These are phyloP conservation scores for Clitopilus hobsonii DNA, from an alignment of 768 basidiomycete genomes.

Conservation along the genomic window DNA sequence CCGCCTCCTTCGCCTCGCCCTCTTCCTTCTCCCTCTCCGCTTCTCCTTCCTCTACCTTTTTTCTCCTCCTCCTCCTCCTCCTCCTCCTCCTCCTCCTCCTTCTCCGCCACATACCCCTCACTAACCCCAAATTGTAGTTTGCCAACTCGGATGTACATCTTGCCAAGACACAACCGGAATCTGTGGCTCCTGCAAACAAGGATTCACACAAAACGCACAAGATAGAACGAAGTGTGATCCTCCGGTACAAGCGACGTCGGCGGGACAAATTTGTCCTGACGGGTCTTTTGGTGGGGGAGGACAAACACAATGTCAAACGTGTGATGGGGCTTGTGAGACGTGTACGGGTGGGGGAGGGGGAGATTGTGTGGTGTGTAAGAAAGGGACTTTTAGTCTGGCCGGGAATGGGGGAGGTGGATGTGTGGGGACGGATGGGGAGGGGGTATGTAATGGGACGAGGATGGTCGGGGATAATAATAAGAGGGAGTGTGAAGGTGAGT, in stretches of 20 bases:
- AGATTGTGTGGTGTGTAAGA: conserved; percentile 65
- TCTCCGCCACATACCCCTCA: too few relatives aligned
- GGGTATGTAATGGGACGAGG: conserved; percentile 64
- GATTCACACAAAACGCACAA: conserved; percentile 59
- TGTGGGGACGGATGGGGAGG: conserved; percentile 56
- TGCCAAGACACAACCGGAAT: conserved; percentile 63
- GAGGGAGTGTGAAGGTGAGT: conserved; percentile 72
- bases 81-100: too few relatives aligned
- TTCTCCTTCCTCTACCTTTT: too few relatives aligned
- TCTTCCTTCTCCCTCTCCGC: too few relatives aligned
- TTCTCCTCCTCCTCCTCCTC: too few relatives aligned
- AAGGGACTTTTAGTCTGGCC: conserved; percentile 54
- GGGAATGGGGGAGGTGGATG: too few relatives aligned
- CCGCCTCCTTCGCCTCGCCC: too few relatives aligned
- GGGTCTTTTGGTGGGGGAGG: conserved; percentile 55
- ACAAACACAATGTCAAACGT: conserved; percentile 50
- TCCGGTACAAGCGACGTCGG: conserved; percentile 41
- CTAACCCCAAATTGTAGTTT: conserved; percentile 34
- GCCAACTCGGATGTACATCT: conserved; percentile 57
- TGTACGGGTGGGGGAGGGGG: conserved; percentile 62
- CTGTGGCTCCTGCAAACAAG: conserved; percentile 66
- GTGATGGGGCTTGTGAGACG: conserved; percentile 60
- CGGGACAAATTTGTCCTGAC: conserved; percentile 56
- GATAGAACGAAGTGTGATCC: conserved; percentile 65
- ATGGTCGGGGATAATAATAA: conserved; percentile 78